phyloP scores from a whole-genome alignment of 164 flowering plant species.

The Brasenia schreberi region DNA sequence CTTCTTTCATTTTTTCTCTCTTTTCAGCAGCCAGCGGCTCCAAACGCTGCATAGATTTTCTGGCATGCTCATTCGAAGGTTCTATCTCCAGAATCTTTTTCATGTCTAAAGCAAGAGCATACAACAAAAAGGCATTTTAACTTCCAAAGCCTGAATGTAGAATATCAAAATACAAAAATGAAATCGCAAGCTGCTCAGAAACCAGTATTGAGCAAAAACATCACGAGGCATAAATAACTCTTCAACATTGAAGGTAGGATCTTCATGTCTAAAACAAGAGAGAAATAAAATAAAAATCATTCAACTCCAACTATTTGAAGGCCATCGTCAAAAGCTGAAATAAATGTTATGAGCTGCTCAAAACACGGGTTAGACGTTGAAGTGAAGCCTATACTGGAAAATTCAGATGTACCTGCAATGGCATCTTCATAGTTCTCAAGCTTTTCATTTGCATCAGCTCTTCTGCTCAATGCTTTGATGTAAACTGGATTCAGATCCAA shows the following conservation, averaged over 20 bases:
- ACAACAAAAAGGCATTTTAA: neutral
- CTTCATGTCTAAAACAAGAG: too few relatives aligned
- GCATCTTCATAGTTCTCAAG: constrained; percentile 92
- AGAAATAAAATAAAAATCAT: neutral
- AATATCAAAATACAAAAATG: neutral
- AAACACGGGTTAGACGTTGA: too few relatives aligned
- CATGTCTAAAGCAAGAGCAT: constrained; percentile 35
- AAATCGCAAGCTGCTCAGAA: neutral
- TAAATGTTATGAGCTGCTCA: neutral
- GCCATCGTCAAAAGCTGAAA: neutral
- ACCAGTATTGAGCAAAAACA: too few relatives aligned
- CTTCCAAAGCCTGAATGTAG: too few relatives aligned
- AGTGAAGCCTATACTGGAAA: neutral
- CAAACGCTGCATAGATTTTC: constrained; percentile 42
- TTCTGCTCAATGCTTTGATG: constrained; percentile 65
- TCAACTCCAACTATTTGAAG: neutral
- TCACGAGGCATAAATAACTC: too few relatives aligned
- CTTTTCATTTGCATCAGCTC: constrained; percentile 83
- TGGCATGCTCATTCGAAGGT: constrained; percentile 63
- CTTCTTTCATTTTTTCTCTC: constrained; percentile 95
- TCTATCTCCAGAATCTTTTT: constrained; percentile 71
- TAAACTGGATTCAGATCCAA: constrained; percentile 72
- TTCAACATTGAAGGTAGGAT: too few relatives aligned
- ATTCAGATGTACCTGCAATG: constrained; percentile 45
- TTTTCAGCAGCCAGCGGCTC: constrained; percentile 81